Percentiles rank a stretch among this genome's conserved stretches.
phyloP scores from a whole-genome alignment of 2,329 filamentous ascomycete species.

The Samsoniella hepiali region DNA sequence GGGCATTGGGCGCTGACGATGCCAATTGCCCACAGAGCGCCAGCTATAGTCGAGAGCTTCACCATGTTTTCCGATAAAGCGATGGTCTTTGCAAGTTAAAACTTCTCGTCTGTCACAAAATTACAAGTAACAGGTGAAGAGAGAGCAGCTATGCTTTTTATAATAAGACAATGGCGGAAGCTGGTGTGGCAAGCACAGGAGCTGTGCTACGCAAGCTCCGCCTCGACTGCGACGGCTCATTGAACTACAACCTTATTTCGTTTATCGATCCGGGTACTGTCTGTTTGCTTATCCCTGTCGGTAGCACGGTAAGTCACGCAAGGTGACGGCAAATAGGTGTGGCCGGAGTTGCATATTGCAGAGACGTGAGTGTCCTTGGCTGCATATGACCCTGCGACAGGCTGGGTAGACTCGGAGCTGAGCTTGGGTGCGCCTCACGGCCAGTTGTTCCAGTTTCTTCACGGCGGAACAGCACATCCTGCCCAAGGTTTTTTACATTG shows the following conservation, averaged over 20 bases:
- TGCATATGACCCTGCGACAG: background rate
- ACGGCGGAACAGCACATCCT: too few relatives aligned
- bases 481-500: too few relatives aligned
- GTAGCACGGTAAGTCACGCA: background rate
- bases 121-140: background rate
- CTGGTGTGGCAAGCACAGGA: background rate
- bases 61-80: conserved; percentile 26
- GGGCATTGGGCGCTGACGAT: conserved; percentile 33
- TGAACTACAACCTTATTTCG: background rate
- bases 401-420: background rate
- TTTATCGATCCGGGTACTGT: background rate
- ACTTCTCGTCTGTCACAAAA: background rate
- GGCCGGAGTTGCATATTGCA: background rate
- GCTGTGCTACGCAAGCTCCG: background rate
- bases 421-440: background rate
- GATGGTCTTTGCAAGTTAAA: background rate
- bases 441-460: background rate
- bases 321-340: background rate
- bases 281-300: too few relatives aligned
- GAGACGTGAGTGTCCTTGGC: background rate
- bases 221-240: background rate
- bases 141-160: background rate
- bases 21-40: conserved; percentile 27
- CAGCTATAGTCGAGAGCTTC: conserved; percentile 23
- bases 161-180: background rate